phyloP scores from a whole-genome alignment of 305 asterid genomes.

The Fraxinus baroniana region DNA sequence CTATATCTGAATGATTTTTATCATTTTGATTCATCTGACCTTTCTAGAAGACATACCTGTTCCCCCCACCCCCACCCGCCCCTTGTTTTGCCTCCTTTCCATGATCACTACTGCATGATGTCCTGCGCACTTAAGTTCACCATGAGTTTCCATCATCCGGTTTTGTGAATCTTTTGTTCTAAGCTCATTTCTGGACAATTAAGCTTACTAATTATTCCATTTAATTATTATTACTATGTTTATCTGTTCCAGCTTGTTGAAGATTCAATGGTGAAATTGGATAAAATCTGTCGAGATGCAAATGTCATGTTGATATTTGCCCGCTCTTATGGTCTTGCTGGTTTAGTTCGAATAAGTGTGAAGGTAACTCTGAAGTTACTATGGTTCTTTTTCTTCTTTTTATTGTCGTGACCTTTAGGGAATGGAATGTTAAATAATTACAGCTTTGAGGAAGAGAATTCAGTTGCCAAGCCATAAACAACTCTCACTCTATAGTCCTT shows the following conservation, averaged over 20 bases:
- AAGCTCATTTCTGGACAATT: neutral
- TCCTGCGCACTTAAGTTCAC: neutral
- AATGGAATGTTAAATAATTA: neutral
- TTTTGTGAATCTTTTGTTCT: slow-evolving; percentile 10
- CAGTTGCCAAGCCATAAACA: neutral
- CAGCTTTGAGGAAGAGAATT: slow-evolving; percentile 15
- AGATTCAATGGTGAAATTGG: slow-evolving; percentile 83
- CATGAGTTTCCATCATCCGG: neutral
- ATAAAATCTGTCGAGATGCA: slow-evolving; percentile 78
- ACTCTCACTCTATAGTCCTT: neutral
- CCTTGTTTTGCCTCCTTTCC: neutral
- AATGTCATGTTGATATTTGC: slow-evolving; percentile 82
- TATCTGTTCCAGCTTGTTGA: slow-evolving; percentile 67
- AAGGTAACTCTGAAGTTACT: slow-evolving; percentile 51
- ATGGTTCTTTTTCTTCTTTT: neutral
- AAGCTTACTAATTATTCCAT: slow-evolving; percentile 5
- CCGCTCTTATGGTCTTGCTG: slow-evolving; percentile 93
- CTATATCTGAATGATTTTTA: neutral
- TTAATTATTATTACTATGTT: slow-evolving; percentile 13
- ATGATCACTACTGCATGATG: neutral
- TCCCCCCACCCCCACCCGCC: neutral
- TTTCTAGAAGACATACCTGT: neutral
- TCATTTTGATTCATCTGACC: neutral
- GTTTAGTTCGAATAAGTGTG: slow-evolving; percentile 82
- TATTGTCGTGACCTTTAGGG: slow-evolving; percentile 21